Conservation (phyloP, 768 basidiomycete species). For the Kwoniella sp. region DNA sequence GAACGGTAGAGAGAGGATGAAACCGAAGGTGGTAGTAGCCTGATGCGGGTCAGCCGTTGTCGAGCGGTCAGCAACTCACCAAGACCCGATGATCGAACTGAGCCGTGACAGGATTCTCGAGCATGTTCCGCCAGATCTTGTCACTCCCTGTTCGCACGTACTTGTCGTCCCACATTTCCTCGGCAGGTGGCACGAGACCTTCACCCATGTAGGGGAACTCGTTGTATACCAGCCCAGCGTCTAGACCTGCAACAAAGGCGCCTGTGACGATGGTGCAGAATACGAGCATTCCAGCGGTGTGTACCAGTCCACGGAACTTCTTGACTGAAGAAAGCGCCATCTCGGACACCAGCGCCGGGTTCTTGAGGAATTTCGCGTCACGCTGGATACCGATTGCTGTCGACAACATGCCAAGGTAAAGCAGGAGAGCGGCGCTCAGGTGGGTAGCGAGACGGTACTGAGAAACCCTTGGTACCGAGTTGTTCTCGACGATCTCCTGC, state of each 20-base stretch:
- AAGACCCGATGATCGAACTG: constrained; percentile 95
- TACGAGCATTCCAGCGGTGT: constrained; percentile 68
- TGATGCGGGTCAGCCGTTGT: constrained; percentile 51
- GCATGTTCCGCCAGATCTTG: constrained; percentile 89
- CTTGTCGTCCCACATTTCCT: constrained; percentile 71
- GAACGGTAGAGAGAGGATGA: constrained; percentile 60
- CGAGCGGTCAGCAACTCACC: constrained; percentile 55
- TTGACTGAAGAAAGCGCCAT: constrained; percentile 54
- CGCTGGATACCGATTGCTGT: constrained; percentile 69
- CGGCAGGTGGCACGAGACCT: constrained; percentile 68
- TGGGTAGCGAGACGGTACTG: constrained; percentile 96
- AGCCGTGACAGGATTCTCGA: constrained; percentile 96
- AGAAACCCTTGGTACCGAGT: constrained; percentile 86
- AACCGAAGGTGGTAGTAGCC: constrained; percentile 79
- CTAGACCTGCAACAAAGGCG: constrained; percentile 95
- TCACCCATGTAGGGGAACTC: constrained; percentile 98
- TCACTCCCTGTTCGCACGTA: constrained; percentile 72
- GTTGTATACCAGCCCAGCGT: constrained; percentile 95
- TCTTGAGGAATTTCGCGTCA: constrained; percentile 63
- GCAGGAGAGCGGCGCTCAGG: constrained; percentile 78
- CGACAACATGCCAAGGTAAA: constrained; percentile 91
- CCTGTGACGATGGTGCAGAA: constrained; percentile 90
- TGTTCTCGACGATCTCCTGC: constrained; percentile 69
- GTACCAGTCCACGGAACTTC: constrained; percentile 60
- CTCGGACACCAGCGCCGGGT: not conserved